Conservation (phyloP, 164 flowering plant species). For the Taxillus chinensis region DNA sequence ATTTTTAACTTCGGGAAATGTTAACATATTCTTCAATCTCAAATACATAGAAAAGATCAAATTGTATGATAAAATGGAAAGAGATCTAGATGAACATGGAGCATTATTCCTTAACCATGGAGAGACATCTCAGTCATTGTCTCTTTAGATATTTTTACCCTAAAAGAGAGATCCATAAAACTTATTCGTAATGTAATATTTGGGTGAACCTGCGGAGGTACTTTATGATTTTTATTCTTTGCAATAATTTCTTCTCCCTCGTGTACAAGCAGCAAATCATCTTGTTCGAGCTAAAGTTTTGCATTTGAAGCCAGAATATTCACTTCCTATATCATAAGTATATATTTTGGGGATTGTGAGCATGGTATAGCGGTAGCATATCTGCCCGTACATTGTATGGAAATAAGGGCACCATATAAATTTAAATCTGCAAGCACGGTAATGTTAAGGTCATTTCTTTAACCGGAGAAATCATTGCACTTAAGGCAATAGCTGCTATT, state of each 20-base stretch:
- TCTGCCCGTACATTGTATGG: no score
- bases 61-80: conserved; percentile 66
- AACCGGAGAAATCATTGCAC: no score
- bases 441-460: no score
- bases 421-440: no score
- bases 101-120: conserved; percentile 64
- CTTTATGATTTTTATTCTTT: neutral
- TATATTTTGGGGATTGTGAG: neutral
- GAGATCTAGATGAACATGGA: conserved; percentile 73
- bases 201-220: neutral
- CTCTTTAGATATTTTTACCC: conserved; percentile 63
- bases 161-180: conserved; percentile 64
- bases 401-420: no score
- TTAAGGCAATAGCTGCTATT: no score
- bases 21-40: conserved; percentile 21
- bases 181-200: conserved; percentile 68
- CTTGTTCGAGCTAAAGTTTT: conserved; percentile 90
- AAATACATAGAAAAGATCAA: conserved; percentile 35
- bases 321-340: conserved; percentile 66
- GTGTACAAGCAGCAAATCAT: conserved; percentile 65
- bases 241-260: conserved; percentile 3
- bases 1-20: conserved; percentile 3
- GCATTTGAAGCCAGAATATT: conserved; percentile 49
- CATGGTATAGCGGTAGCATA: no score
- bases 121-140: conserved; percentile 83